phyloP scores from a whole-genome alignment of 1,284 basidiomycete genomes.

The Volvariella volvacea region DNA sequence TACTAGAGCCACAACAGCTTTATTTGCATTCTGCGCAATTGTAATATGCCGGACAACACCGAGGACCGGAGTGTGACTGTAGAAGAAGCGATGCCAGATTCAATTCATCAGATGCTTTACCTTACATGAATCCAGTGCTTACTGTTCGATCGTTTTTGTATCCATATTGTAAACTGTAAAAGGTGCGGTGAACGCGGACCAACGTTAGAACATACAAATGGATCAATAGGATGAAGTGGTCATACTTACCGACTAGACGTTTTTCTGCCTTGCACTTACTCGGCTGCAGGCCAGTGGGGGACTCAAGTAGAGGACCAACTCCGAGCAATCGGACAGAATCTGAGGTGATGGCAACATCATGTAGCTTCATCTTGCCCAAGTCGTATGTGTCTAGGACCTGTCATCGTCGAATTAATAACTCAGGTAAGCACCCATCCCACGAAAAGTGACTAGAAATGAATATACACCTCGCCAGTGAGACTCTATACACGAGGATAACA shows the following conservation, averaged over 20 bases:
- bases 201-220: too few species aligned
- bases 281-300: conserved; percentile 59
- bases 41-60: conserved; percentile 73
- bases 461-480: too few species aligned
- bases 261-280: conserved; percentile 73
- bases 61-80: conserved; percentile 70
- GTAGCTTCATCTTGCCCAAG: conserved; percentile 61
- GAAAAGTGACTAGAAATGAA: too few species aligned
- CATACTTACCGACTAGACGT: conserved; percentile 59
- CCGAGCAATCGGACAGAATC: conserved; percentile 61
- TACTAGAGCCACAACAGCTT: conserved; percentile 58
- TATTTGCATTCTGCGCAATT: conserved; percentile 37
- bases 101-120: background rate
- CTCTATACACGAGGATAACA: too few species aligned
- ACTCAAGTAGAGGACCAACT: conserved; percentile 61
- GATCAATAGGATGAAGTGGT: too few species aligned
- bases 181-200: too few species aligned
- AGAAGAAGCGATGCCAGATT: background rate
- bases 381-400: conserved; percentile 54
- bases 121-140: conserved; percentile 14
- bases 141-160: conserved; percentile 62
- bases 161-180: conserved; percentile 68
- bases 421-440: too few species aligned
- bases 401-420: background rate
- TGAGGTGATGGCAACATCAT: conserved; percentile 68